phyloP scores from a whole-genome alignment of 176 grass and related monocot genomes.

The Musa schizocarpa region DNA sequence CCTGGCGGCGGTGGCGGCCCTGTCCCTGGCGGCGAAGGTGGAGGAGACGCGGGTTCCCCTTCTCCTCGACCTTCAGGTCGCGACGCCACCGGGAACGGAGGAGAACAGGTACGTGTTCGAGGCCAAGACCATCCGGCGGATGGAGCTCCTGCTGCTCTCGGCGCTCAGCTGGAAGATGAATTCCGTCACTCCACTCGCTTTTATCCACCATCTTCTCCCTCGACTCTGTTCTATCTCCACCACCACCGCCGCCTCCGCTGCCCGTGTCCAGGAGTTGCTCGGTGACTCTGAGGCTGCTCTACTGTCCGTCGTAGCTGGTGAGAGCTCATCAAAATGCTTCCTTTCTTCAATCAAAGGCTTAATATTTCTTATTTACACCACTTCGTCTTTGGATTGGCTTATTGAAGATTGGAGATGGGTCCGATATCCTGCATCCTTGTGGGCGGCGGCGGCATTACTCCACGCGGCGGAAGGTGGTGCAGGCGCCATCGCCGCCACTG shows the following conservation, averaged over 20 bases:
- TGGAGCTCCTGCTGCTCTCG: conserved; percentile 77
- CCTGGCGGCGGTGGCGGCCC: conserved; percentile 56
- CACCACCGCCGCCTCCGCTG: background rate
- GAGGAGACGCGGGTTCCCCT: conserved; percentile 60
- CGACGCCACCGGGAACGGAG: background rate
- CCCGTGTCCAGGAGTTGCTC: conserved; percentile 7
- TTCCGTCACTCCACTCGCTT: conserved; percentile 65
- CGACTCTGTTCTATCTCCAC: background rate
- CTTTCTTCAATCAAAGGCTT: background rate
- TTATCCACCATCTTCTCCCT: conserved; percentile 42
- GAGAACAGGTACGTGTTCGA: conserved; percentile 44
- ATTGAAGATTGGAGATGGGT: conserved; percentile 69
- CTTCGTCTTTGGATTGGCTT: background rate
- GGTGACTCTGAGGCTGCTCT: conserved; percentile 37
- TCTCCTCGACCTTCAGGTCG: conserved; percentile 56
- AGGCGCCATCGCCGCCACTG: background rate
- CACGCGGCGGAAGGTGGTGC: conserved; percentile 13
- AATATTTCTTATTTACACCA: background rate
- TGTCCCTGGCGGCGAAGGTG: conserved; percentile 71
- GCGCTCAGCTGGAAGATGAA: conserved; percentile 68
- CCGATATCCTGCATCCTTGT: conserved; percentile 48
- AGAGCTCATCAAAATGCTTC: conserved; percentile 12
- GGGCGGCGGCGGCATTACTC: conserved; percentile 56
- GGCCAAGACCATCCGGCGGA: conserved; percentile 56
- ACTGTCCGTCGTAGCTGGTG: conserved; percentile 45